A percentile compares a stretch with the other conserved stretches of the same genome.
Evolutionary conservation across 371 early-diverging fungal genomes (phyloP).

Genomic region (Mucor circinelloides): DNA sequence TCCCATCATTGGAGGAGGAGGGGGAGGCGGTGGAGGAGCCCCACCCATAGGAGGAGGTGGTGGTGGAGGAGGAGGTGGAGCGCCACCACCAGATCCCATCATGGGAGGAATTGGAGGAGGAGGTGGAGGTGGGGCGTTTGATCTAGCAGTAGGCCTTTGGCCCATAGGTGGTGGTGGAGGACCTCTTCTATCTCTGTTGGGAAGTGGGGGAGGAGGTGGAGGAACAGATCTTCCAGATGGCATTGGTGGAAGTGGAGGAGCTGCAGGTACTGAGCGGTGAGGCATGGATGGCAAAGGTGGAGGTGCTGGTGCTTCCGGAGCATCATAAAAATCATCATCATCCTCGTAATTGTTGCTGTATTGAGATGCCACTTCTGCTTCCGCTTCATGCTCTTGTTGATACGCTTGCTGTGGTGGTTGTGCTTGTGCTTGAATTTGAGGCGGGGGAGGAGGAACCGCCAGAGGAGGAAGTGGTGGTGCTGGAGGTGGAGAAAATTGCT

Average conservation of each 20-base stretch:
- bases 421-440: slow-evolving; percentile 3
- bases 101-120: slow-evolving; percentile 19
- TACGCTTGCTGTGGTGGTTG: neutral
- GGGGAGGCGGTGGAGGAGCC: slow-evolving; percentile 15
- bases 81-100: neutral
- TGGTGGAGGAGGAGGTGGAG: slow-evolving; percentile 20
- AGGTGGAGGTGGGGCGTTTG: neutral
- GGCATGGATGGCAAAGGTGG: slow-evolving; percentile 23
- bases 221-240: slow-evolving; percentile 20
- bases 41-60: slow-evolving; percentile 11
- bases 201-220: slow-evolving; percentile 41
- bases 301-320: slow-evolving; percentile 26
- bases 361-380: neutral
- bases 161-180: slow-evolving; percentile 35
- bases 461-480: slow-evolving; percentile 7
- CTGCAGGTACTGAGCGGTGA: slow-evolving; percentile 1
- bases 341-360: slow-evolving; percentile 8
- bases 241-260: slow-evolving; percentile 26
- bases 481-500: neutral
- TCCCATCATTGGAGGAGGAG: slow-evolving; percentile 16
- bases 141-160: slow-evolving; percentile 12
- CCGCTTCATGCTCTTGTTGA: neutral
- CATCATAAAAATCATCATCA: slow-evolving; percentile 28
- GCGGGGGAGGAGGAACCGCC: neutral
- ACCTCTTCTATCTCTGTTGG: slow-evolving; percentile 28